Evolutionary conservation across 2,329 filamentous ascomycete genomes (phyloP), one percentile per base, ranked within the genome.

Genomic region (Trichoderma sp.): DNA sequence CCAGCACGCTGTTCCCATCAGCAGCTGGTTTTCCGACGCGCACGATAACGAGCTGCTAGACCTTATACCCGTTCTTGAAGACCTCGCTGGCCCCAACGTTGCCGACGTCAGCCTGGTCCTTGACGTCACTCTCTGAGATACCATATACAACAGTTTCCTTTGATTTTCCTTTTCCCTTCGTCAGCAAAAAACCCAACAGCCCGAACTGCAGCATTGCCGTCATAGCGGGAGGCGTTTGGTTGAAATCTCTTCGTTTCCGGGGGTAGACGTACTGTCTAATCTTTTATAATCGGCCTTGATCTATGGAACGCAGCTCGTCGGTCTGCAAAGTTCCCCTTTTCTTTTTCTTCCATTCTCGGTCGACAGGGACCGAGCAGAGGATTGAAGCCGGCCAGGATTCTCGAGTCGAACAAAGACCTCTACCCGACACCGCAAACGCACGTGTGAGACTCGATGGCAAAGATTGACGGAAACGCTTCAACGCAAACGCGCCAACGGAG

Each of bases 21-120:
- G 93, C 85, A 98, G 94, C 83, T 99, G 95, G 95, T 99, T 99
- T 81, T 97, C 93, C 70, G 95, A 99, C 80, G 95, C 95, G 68
- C 95, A 99, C 79, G 95, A 99, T 81, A 99, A 99, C 79, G 95
- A 99, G 83, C 85, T 99, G 68, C 84, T 99, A 74, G 95, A 99
- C 77, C 83, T 99, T 72, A 98, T 99, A 77, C 95, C 95, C 61
- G 95, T 99, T 72, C 92, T 99, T 70, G 95, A 99, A 83, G 95
- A 99, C 79, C 84, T 99, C 75, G 94, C 95, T 68, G 90, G 91
- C 71, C 79, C 88, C 67, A 91, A 94, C 76, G 95, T 99, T 68
- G 87, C 90, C 79, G 95, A 99, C 79, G 95, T 99, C 77, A 98
- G 94, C 83, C 84, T 99, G 74, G 95, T 99, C 73, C 89, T 99